Percentiles rank a stretch among this genome's conserved stretches.
Evolutionary conservation across 352 stramenopile genomes (phyloP).

Genomic region (Globisporangium rhizosaccharum): DNA sequence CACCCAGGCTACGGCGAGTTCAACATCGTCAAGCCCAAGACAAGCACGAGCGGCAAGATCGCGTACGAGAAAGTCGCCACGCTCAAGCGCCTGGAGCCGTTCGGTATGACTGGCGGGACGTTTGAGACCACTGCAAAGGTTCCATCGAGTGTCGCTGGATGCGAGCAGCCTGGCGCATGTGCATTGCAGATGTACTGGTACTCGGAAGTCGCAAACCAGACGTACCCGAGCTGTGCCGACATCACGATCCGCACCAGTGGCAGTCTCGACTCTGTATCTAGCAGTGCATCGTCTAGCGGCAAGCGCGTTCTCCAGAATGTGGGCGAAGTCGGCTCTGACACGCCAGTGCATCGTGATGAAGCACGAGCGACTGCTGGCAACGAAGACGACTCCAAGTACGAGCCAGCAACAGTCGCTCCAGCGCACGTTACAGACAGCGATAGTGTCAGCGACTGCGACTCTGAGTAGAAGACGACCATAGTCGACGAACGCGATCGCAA

Average conservation of each 20-base stretch:
- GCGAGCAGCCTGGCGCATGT: constrained; percentile 32
- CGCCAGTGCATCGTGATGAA: too few relatives aligned
- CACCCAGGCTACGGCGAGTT: constrained; percentile 50
- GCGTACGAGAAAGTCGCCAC: constrained; percentile 33
- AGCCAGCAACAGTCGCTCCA: too few relatives aligned
- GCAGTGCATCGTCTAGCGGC: background rate
- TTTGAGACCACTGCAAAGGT: constrained; percentile 27
- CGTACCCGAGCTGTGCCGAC: constrained; percentile 44
- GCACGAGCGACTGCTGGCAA: too few relatives aligned
- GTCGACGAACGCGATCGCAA: too few relatives aligned
- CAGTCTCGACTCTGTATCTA: background rate
- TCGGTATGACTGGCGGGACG: constrained; percentile 27
- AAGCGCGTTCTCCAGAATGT: too few relatives aligned
- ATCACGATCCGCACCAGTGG: background rate
- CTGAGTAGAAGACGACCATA: too few relatives aligned
- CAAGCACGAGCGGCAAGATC: constrained; percentile 31
- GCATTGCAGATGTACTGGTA: constrained; percentile 63
- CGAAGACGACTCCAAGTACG: too few relatives aligned
- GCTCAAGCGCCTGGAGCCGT: constrained; percentile 36
- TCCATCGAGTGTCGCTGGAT: constrained; percentile 36
- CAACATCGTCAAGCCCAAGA: constrained; percentile 48
- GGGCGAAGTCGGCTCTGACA: too few relatives aligned
- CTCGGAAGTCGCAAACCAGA: constrained; percentile 51
- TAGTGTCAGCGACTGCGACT: too few relatives aligned
- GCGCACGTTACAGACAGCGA: too few relatives aligned